These are phyloP conservation scores for Cotoneaster glaucophyllus DNA, from an alignment of 306 rosid genomes.

Conservation along the genomic window DNA sequence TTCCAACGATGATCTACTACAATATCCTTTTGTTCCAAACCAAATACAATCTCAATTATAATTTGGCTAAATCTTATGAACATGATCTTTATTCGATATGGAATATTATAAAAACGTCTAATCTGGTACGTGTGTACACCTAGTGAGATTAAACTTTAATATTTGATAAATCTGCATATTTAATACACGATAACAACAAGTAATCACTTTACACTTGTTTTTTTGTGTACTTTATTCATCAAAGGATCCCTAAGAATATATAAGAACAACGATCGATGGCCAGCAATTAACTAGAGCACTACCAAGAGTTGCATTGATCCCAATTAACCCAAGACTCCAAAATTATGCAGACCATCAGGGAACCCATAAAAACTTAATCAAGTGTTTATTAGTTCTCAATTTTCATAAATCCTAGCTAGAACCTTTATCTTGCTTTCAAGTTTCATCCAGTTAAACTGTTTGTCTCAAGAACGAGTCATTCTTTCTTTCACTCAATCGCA, in stretches of 20 bases:
- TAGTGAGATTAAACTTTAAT: neutral
- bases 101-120: neutral
- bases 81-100: neutral
- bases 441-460: neutral
- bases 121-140: neutral
- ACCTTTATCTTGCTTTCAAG: neutral
- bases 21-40: neutral
- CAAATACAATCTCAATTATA: neutral
- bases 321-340: neutral
- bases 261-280: neutral
- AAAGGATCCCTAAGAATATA: neutral
- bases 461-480: neutral
- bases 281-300: neutral
- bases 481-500: neutral
- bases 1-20: too few relatives aligned
- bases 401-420: neutral
- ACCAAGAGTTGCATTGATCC: neutral
- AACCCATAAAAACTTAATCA: neutral
- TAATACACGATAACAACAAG: neutral
- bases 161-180: neutral
- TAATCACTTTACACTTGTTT: slow-evolving; percentile 1
- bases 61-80: neutral
- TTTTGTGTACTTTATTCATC: neutral
- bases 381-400: neutral
- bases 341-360: neutral